A percentile compares a stretch with the other conserved stretches of the same genome.
Evolutionary conservation across 2,329 filamentous ascomycete genomes (phyloP).

Genomic region (Mariannaea elegans): DNA sequence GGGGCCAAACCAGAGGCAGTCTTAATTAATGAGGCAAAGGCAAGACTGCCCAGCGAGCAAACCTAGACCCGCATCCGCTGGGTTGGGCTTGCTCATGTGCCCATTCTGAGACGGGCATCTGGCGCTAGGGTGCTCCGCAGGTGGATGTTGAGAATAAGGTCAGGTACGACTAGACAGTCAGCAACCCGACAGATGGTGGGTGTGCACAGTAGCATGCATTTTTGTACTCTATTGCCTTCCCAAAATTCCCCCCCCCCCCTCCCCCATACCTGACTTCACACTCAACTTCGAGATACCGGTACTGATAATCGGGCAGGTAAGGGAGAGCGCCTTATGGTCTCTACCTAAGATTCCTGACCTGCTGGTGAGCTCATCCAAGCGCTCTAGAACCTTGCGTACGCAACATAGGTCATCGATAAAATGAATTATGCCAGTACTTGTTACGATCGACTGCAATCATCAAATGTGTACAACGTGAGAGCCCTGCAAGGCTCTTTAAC

Average conservation of each 20-base stretch:
- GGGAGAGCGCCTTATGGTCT: conserved; percentile 1
- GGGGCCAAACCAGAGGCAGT: conserved; percentile 2
- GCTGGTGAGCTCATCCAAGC: too few relatives aligned
- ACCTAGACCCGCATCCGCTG: conserved; percentile 49
- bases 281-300: conserved; percentile 2
- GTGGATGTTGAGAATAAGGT: conserved; percentile 43
- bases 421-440: background rate
- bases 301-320: background rate
- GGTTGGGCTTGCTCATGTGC: conserved; percentile 58
- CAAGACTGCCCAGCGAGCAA: conserved; percentile 34
- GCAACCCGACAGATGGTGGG: conserved; percentile 4
- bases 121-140: conserved; percentile 52
- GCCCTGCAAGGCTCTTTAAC: too few relatives aligned
- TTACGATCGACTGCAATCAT: too few relatives aligned
- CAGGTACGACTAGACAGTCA: conserved; percentile 19
- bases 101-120: conserved; percentile 52
- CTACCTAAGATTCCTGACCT: too few relatives aligned
- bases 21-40: conserved; percentile 21
- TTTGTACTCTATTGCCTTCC: conserved; percentile 14
- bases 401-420: background rate
- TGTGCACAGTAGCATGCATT: background rate
- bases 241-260: conserved; percentile 14
- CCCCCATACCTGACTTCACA: conserved; percentile 8
- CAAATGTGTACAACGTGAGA: too few relatives aligned
- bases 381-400: too few relatives aligned